These are phyloP conservation scores for Fusarium phyllophilum DNA, from an alignment of 2,329 filamentous ascomycete species.

Conservation along the genomic window DNA sequence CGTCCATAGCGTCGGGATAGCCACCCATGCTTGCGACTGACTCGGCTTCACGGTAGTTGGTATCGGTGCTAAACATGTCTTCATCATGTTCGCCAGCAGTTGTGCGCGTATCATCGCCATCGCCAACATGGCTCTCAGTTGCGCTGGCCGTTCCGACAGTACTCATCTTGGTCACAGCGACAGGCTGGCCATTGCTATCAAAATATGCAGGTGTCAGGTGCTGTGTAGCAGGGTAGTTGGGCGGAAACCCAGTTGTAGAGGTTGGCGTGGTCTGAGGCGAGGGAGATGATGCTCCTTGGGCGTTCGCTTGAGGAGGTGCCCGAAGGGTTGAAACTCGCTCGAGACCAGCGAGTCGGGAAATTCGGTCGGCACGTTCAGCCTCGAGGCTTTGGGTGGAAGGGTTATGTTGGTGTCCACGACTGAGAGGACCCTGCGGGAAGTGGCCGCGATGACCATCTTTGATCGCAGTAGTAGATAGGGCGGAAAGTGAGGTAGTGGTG, in stretches of 20 bases:
- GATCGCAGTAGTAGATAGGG: constrained; percentile 92
- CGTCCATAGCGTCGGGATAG: constrained; percentile 62
- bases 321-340: constrained; percentile 86
- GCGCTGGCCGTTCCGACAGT: constrained; percentile 93
- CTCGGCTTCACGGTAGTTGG: constrained; percentile 66
- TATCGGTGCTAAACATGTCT: constrained; percentile 77
- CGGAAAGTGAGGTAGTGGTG: constrained; percentile 89
- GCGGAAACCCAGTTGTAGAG: constrained; percentile 57
- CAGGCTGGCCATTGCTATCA: constrained; percentile 77
- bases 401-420: constrained; percentile 68
- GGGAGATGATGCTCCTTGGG: constrained; percentile 51
- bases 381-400: constrained; percentile 78
- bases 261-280: constrained; percentile 63
- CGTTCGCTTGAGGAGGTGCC: constrained; percentile 53
- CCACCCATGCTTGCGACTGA: constrained; percentile 66
- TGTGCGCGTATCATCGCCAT: constrained; percentile 63
- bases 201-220: constrained; percentile 77
- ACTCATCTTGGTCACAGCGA: constrained; percentile 78
- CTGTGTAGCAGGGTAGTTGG: constrained; percentile 51
- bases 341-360: constrained; percentile 92
- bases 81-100: constrained; percentile 68
- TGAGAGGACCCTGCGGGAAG: constrained; percentile 65
- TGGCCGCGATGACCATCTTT: constrained; percentile 95
- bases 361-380: constrained; percentile 92
- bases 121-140: constrained; percentile 75